A percentile compares a stretch with the other conserved stretches of the same genome.
Evolutionary conservation across 2,329 filamentous ascomycete species (phyloP).

Genomic region (Colletotrichum sidae): DNA sequence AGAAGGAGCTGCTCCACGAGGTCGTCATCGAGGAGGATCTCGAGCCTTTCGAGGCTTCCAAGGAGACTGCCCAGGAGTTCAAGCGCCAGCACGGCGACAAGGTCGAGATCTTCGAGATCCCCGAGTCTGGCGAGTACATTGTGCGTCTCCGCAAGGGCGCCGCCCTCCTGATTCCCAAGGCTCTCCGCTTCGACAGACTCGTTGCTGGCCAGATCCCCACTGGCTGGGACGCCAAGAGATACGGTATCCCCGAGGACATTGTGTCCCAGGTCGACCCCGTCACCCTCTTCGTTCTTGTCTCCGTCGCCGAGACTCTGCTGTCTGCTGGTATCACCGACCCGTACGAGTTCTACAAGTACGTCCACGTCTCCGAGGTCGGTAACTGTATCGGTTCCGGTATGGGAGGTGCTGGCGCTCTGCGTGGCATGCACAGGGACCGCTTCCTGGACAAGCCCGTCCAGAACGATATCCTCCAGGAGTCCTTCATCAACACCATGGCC

Average conservation of each 20-base stretch:
- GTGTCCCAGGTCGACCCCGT: slow-evolving; percentile 97
- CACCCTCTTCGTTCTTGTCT: slow-evolving; percentile 93
- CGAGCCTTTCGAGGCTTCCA: slow-evolving; percentile 95
- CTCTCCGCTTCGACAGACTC: slow-evolving; percentile 94
- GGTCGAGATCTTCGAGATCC: slow-evolving; percentile 96
- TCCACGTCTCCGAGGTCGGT: slow-evolving; percentile 96
- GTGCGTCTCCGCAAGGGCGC: slow-evolving; percentile 97
- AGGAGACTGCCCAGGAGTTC: slow-evolving; percentile 98
- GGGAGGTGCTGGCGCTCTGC: slow-evolving; percentile 90
- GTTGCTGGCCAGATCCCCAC: slow-evolving; percentile 97
- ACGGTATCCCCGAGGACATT: slow-evolving; percentile 97
- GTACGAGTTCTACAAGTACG: slow-evolving; percentile 99
- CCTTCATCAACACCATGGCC: slow-evolving; percentile 99
- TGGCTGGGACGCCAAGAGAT: slow-evolving; percentile 96
- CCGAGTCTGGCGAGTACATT: slow-evolving; percentile 92
- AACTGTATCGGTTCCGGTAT: slow-evolving; percentile 99
- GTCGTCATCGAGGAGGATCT: slow-evolving; percentile 97
- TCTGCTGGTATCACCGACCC: slow-evolving; percentile 97
- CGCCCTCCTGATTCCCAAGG: slow-evolving; percentile 95
- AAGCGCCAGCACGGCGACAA: slow-evolving; percentile 97
- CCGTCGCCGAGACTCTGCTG: slow-evolving; percentile 90
- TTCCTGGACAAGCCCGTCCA: slow-evolving; percentile 97
- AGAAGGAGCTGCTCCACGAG: slow-evolving; percentile 98
- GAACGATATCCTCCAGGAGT: slow-evolving; percentile 99
- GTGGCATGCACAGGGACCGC: slow-evolving; percentile 98